These are phyloP conservation scores for Thermoascus crustaceus DNA, from an alignment of 2,329 filamentous ascomycete species.

Conservation along the genomic window DNA sequence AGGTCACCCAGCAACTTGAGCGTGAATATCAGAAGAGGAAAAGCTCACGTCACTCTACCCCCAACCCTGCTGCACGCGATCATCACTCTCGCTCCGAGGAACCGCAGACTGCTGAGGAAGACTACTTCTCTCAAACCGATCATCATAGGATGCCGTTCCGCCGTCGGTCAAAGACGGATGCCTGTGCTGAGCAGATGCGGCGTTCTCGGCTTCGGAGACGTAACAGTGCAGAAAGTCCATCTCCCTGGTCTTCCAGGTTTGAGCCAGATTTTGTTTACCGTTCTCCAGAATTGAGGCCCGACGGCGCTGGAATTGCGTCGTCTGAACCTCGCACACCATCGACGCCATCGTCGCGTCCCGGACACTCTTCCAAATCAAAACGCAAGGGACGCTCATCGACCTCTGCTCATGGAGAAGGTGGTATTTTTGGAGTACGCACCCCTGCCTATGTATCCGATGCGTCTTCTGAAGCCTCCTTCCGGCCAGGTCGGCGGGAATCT, in stretches of 20 bases:
- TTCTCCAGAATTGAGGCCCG: not conserved
- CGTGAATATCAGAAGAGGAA: constrained; percentile 47
- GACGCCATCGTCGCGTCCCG: not conserved
- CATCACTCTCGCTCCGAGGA: constrained; percentile 26
- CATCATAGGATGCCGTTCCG: constrained; percentile 7
- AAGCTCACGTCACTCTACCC: constrained; percentile 25
- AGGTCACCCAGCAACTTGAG: constrained; percentile 62
- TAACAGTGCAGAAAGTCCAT: not conserved
- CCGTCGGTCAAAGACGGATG: not conserved
- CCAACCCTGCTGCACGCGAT: constrained; percentile 19
- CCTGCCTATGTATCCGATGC: constrained; percentile 16
- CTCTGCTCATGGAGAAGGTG: too few relatives aligned
- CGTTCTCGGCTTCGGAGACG: not conserved
- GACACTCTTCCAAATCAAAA: not conserved
- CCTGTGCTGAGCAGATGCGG: not conserved
- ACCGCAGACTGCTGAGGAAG: constrained; percentile 17
- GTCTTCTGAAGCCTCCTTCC: constrained; percentile 20
- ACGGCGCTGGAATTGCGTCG: not conserved
- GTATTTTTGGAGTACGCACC: not conserved
- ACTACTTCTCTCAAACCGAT: constrained; percentile 14
- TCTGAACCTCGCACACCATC: not conserved
- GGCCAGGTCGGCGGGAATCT: constrained; percentile 8
- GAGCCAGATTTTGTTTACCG: not conserved
- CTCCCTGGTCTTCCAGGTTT: not conserved
- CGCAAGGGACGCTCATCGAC: too few relatives aligned